Base-by-base conservation (phyloP, 2,329 filamentous ascomycete species). In the Sporothrix sp. region DNA sequence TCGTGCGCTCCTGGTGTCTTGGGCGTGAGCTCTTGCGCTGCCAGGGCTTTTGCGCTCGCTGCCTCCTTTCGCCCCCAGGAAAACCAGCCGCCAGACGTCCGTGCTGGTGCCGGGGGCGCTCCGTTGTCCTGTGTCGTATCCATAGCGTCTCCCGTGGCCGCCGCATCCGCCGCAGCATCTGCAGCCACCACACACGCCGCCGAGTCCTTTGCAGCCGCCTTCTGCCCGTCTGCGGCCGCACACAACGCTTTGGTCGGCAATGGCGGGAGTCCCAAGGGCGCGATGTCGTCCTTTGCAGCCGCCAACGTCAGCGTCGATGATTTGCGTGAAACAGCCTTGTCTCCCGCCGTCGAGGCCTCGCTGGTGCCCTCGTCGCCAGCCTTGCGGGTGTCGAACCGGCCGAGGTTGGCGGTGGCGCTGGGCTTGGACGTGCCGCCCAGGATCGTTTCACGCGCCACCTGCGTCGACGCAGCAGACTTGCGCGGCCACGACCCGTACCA, bases 401-500 rank as follows among this genome's bases (percentile, higher is more conserved):
- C 70, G 28, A 79, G 66, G 57, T 80, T 74, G 3, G 72, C 65
- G 1, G 67, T 58, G 8, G 66, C 66, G n/a, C 60, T 66, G 1
- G 74, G 66, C 52, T 70, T 71, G 43, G 73, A 63, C 3, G 74
- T 78, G 43, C 73, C 76, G 27, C 78, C 79, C 40, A 78, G 64
- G 25, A 83, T 82, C 11, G 74, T 78, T 61, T 84, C 79, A 56
- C 71, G 72, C 3, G 78, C 77, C 39, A 84, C 67, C 47, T 79
- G 76, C 6, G 75, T 81, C 8, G 78, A 82, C 25, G 79, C 71
- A 14, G 69, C 66, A 7, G 79, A 75, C 59, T 82, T 82, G 27
- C 74, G 69, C 16, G 77, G 74, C 76, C 76, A 81, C 16, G 79
- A 77, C 48, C 77, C 76, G 62, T 82, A 82, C 79, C 79, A 83